Percentiles rank a stretch among this genome's conserved stretches.
These are phyloP conservation scores for Massarina eburnea DNA, from an alignment of 2,329 filamentous ascomycete species.

Conservation along the genomic window DNA sequence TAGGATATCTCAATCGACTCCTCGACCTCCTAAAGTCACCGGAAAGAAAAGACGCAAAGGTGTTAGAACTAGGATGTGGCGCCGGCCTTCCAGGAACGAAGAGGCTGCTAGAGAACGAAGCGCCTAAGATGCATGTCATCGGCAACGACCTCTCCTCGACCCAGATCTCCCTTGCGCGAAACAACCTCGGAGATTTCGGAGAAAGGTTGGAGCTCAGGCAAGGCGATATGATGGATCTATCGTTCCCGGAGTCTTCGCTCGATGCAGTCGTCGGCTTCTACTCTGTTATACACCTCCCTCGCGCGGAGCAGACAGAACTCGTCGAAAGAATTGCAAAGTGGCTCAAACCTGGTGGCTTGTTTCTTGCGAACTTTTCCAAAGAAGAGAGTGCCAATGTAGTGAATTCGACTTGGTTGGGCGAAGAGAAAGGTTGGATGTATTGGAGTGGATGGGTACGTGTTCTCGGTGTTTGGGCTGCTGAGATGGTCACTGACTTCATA, in stretches of 20 bases:
- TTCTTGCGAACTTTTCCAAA: conserved; percentile 47
- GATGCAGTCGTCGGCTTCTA: conserved; percentile 57
- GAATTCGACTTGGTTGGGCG: conserved; percentile 36
- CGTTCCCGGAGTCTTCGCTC: conserved; percentile 41
- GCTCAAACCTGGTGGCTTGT: conserved; percentile 55
- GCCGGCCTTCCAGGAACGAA: conserved; percentile 32
- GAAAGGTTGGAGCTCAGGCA: conserved; percentile 25
- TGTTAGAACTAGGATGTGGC: conserved; percentile 35
- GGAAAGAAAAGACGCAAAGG: neutral
- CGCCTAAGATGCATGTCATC: conserved; percentile 31
- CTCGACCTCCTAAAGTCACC: conserved; percentile 12
- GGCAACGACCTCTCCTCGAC: conserved; percentile 48
- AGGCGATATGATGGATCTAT: conserved; percentile 48
- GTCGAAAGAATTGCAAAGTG: conserved; percentile 50
- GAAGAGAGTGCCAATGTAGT: conserved; percentile 18
- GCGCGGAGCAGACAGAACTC: conserved; percentile 52
- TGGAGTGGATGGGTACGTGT: conserved; percentile 49
- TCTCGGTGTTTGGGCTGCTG: too few relatives aligned
- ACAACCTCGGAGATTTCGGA: conserved; percentile 13
- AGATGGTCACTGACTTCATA: too few relatives aligned
- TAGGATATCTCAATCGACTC: conserved; percentile 23
- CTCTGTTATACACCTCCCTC: conserved; percentile 58
- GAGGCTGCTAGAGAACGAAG: conserved; percentile 19
- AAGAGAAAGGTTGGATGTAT: conserved; percentile 39
- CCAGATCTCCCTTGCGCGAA: conserved; percentile 42